Evolutionary conservation across 2,329 filamentous ascomycete genomes (phyloP).

Genomic region (Eutypa lata): DNA sequence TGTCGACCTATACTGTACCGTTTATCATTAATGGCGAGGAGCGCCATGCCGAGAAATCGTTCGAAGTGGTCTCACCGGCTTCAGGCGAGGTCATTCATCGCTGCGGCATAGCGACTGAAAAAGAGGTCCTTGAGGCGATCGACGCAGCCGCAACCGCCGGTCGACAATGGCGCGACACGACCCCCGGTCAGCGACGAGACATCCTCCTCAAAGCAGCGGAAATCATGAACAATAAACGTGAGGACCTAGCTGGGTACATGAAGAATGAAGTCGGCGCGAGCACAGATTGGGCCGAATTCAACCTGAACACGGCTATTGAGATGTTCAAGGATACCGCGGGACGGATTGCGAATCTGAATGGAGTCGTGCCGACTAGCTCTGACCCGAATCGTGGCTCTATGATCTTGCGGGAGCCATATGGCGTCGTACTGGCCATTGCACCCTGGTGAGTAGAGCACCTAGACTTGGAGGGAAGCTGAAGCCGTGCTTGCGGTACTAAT

Average conservation of each 20-base stretch:
- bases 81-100: constrained; percentile 50
- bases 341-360: constrained; percentile 29
- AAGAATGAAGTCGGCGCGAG: constrained; percentile 33
- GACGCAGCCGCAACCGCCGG: constrained; percentile 55
- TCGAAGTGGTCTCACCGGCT: constrained; percentile 54
- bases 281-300: constrained; percentile 29
- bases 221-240: constrained; percentile 49
- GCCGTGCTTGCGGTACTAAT: constrained; percentile 5
- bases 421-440: constrained; percentile 63
- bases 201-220: constrained; percentile 62
- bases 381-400: constrained; percentile 52
- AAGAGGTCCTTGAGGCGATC: constrained; percentile 48
- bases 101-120: constrained; percentile 53
- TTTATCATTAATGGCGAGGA: constrained; percentile 45
- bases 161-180: constrained; percentile 59
- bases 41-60: constrained; percentile 43
- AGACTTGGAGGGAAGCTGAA: background rate
- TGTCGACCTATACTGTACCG: constrained; percentile 29
- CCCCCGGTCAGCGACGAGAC: constrained; percentile 53
- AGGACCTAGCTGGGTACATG: constrained; percentile 55
- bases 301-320: constrained; percentile 29
- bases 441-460: constrained; percentile 52
- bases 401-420: constrained; percentile 64
- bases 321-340: constrained; percentile 37
- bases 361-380: constrained; percentile 27